phyloP scores from a whole-genome alignment of 441 rosid genomes.

The Erysimum cheiri region DNA sequence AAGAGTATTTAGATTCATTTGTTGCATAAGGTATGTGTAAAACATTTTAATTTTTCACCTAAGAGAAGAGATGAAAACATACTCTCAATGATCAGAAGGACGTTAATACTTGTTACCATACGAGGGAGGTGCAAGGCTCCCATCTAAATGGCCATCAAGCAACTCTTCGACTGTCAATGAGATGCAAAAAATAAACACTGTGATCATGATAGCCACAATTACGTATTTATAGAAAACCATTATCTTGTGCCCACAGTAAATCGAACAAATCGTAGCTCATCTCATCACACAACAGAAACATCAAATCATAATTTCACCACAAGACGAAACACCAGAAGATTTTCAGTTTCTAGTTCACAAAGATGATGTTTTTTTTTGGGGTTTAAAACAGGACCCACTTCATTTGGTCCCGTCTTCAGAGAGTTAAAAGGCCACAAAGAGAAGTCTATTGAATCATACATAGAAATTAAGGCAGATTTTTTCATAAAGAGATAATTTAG shows the following conservation, averaged over 20 bases:
- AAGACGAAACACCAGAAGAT: slow-evolving; percentile 35
- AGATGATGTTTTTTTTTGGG: slow-evolving; percentile 14
- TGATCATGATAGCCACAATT: too few species aligned
- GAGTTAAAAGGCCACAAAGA: slow-evolving; percentile 27
- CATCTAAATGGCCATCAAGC: too few species aligned
- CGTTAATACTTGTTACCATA: too few species aligned
- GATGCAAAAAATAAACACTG: too few species aligned
- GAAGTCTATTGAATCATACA: slow-evolving; percentile 45
- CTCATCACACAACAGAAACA: slow-evolving; percentile 21
- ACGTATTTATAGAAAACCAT: too few species aligned
- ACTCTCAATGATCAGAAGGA: too few species aligned
- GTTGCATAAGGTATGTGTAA: too few species aligned
- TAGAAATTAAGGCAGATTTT: slow-evolving; percentile 33
- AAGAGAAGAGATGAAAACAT: too few species aligned
- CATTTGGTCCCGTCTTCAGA: slow-evolving; percentile 33
- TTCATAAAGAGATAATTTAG: slow-evolving; percentile 38
- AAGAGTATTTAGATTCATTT: not conserved
- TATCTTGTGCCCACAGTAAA: not conserved
- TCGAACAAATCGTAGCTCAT: not conserved
- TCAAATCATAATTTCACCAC: slow-evolving; percentile 31
- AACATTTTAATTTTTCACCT: too few species aligned
- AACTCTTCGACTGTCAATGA: too few species aligned
- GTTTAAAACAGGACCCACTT: slow-evolving; percentile 36
- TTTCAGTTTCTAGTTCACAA: slow-evolving; percentile 41
- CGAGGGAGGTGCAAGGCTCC: too few species aligned